phyloP scores from a whole-genome alignment of 495 filamentous ascomycete genomes.

The Melanomma pulvis-pyrius region DNA sequence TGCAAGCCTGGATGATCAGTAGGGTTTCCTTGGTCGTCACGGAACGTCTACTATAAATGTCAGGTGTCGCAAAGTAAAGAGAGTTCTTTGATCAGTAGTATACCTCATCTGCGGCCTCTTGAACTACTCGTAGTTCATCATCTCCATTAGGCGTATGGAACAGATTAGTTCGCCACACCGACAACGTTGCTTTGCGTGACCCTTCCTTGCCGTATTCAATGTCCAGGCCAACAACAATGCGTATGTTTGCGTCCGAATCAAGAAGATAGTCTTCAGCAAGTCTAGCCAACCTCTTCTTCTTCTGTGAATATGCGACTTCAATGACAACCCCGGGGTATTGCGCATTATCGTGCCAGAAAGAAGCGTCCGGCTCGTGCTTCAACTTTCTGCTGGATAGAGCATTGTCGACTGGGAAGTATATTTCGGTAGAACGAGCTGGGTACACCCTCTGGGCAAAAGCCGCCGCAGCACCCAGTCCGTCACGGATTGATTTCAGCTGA shows the following conservation, averaged over 20 bases:
- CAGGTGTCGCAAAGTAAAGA: too few relatives aligned
- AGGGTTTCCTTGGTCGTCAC: slow-evolving; percentile 13
- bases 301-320: slow-evolving; percentile 25
- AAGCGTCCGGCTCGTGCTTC: slow-evolving; percentile 10
- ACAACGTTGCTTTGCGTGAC: too few relatives aligned
- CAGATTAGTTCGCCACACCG: neutral
- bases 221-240: neutral
- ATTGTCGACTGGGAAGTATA: slow-evolving; percentile 6
- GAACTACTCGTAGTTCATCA: neutral
- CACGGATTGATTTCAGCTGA: slow-evolving; percentile 24
- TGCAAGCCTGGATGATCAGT: slow-evolving; percentile 10
- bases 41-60: slow-evolving; percentile 14
- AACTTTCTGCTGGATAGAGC: slow-evolving; percentile 12
- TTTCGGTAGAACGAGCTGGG: slow-evolving; percentile 22
- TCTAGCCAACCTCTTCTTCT: neutral
- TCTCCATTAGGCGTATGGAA: neutral
- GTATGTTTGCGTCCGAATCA: neutral
- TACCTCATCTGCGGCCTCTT: slow-evolving; percentile 11
- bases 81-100: too few relatives aligned
- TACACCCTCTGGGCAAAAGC: slow-evolving; percentile 21
- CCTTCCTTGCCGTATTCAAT: neutral
- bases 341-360: slow-evolving; percentile 15
- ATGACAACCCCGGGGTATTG: slow-evolving; percentile 7
- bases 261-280: slow-evolving; percentile 12
- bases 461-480: slow-evolving; percentile 12